Base-by-base conservation (phyloP, 768 basidiomycete species). In the Zangia roseola region DNA sequence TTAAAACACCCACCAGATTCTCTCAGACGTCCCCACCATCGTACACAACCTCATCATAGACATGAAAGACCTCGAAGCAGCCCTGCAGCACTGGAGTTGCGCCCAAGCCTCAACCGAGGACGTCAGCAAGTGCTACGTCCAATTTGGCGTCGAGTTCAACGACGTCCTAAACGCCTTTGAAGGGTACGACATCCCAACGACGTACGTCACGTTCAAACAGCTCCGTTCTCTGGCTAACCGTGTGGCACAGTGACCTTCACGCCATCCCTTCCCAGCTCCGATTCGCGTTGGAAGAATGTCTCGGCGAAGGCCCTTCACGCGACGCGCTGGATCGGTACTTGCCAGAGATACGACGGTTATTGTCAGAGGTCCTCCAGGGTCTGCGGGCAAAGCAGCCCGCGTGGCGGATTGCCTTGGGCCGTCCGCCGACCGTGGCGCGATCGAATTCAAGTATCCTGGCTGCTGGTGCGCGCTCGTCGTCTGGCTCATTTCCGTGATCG, bases 41-140 rank as follows among this genome's bases (percentile, higher is more conserved):
- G 40, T 48, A 25, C 40, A 34, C 62, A 61, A 40, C 57, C 24
- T 36, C 21, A 80, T 97, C 20, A 76, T 84, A 4, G 83, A 89
- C 37, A 94, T 92, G n/a, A 88, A 87, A 58, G 77, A 81, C 47
- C 81, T 98, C 16, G 84, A 94, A 58, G 82, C 88, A 14, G 69
- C 78, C 2, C 77, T 94, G 39, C 75, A 71, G 23, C 77, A 77
- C 50, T 94, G 93, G 92, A 79, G 83, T 41, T 53, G 69, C 1
- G 72, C 75, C 4, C 71, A 78, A 38, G 82, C 82, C 1, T 69
- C 77, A 2, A 86, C 91, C 45, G 71, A 69, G 13, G 74, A 91
- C 61, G 91, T 98, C 60, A 91, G 88, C 74, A 84, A 95, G 65
- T 80, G 89, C 45, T 98, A 93, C 65, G 89, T 98, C 45, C 79